These are phyloP conservation scores for Leptographium wingfieldii DNA, from an alignment of 2,329 filamentous ascomycete genomes.

Conservation along the genomic window DNA sequence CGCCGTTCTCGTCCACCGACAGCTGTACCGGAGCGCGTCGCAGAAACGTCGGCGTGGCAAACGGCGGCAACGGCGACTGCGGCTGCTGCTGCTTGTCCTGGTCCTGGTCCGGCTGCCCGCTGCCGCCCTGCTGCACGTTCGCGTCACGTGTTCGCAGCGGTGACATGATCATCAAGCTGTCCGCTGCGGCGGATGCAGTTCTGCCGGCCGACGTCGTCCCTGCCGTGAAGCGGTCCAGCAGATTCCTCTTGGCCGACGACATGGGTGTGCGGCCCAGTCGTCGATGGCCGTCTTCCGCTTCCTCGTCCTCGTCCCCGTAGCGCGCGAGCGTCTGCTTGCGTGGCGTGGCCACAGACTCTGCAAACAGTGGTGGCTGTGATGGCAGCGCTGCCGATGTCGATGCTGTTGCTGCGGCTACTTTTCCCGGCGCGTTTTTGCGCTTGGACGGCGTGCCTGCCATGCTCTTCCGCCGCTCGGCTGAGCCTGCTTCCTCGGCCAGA, in stretches of 20 bases:
- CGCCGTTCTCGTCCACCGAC: slow-evolving; percentile 42
- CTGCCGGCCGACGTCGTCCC: not conserved
- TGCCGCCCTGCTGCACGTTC: slow-evolving; percentile 14
- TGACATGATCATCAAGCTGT: slow-evolving; percentile 38
- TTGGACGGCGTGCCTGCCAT: slow-evolving; percentile 31
- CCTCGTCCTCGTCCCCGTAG: slow-evolving; percentile 14
- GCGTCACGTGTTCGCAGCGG: slow-evolving; percentile 40
- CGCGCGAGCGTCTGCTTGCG: slow-evolving; percentile 26
- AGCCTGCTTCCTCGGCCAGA: slow-evolving; percentile 37
- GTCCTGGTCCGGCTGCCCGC: not conserved
- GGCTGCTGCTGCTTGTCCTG: slow-evolving; percentile 20
- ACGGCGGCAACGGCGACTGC: slow-evolving; percentile 37
- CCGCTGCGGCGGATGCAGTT: not conserved
- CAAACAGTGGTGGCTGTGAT: slow-evolving; percentile 17
- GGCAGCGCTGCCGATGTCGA: not conserved
- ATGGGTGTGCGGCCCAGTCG: slow-evolving; percentile 36
- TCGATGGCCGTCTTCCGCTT: slow-evolving; percentile 16
- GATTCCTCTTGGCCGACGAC: slow-evolving; percentile 46
- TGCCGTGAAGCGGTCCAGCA: slow-evolving; percentile 34
- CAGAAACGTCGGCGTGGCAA: slow-evolving; percentile 62
- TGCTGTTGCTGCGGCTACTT: slow-evolving; percentile 2
- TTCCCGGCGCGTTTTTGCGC: not conserved
- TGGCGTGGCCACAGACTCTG: slow-evolving; percentile 28
- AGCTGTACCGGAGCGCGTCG: slow-evolving; percentile 35
- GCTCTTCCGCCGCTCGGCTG: slow-evolving; percentile 17